Evolutionary conservation across 1,284 basidiomycete genomes (phyloP).

Genomic region (Flammula alnicola): DNA sequence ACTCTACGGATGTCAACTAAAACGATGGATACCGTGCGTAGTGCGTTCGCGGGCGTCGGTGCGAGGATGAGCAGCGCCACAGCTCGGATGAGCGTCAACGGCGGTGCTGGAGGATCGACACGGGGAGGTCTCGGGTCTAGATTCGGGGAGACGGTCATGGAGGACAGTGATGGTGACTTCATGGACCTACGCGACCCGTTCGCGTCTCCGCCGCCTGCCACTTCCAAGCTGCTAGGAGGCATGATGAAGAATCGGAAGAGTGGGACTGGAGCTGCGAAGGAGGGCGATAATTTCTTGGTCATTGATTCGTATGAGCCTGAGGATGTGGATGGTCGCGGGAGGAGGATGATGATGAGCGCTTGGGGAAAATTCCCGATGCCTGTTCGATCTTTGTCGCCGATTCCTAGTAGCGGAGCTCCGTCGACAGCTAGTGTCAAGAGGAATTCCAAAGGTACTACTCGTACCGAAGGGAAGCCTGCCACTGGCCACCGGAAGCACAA

Average conservation of each 20-base stretch:
- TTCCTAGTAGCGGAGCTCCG: slow-evolving; percentile 7
- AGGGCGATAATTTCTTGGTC: slow-evolving; percentile 7
- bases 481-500: slow-evolving; percentile 15
- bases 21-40: slow-evolving; percentile 27
- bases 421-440: slow-evolving; percentile 5
- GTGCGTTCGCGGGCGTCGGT: slow-evolving; percentile 25
- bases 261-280: neutral
- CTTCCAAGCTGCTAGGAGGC: slow-evolving; percentile 3
- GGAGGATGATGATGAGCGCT: slow-evolving; percentile 24
- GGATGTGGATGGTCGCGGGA: slow-evolving; percentile 1
- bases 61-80: slow-evolving; percentile 25
- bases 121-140: slow-evolving; percentile 3
- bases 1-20: slow-evolving; percentile 21
- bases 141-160: slow-evolving; percentile 15
- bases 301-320: slow-evolving; percentile 6
- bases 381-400: slow-evolving; percentile 17
- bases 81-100: slow-evolving; percentile 16
- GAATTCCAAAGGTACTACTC: slow-evolving; percentile 1
- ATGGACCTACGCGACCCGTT: slow-evolving; percentile 31
- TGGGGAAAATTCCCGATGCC: slow-evolving; percentile 23
- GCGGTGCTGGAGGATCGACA: slow-evolving; percentile 4
- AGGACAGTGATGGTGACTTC: slow-evolving; percentile 26
- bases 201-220: slow-evolving; percentile 22
- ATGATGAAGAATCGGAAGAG: slow-evolving; percentile 6
- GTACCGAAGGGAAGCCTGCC: slow-evolving; percentile 11